Evolutionary conservation across 2,329 filamentous ascomycete genomes (phyloP), one percentile per base, ranked within the genome.

Genomic region (Fusarium fujikuroi): DNA sequence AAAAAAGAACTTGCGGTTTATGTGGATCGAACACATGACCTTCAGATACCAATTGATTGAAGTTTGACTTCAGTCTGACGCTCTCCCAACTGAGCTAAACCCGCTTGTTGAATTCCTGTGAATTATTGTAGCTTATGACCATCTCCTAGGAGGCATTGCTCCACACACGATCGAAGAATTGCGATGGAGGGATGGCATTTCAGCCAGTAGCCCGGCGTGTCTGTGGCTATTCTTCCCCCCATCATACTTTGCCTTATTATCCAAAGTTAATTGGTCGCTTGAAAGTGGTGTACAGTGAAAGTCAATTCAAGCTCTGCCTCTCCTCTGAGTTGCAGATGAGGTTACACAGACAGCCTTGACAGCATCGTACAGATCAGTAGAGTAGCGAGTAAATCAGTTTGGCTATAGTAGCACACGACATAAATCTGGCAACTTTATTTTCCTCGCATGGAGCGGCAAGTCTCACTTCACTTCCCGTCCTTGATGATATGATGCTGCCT

Each of bases 41-140:
- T 78, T 78, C 76, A 78, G 76, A 78, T 78, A 74, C 75, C 71
- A 19, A 74, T 69, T 53, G 72, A 71, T 63, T 60, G 69, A 74
- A 74, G 72, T 74, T 72, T 72, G 37, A 56, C 72, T 74, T 74
- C 72, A 74, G 72, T 74, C 72, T 74, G 72, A 74, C 72, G 72
- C 72, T 74, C 76, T 77, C 76, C 76, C 76, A 78, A 78, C 76
- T 78, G 76, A 78, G 76, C 76, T 78, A 78, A 78, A 78, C 76
- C 76, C 76, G 76, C 72, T 75, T 73, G 74, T 64, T 77, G 57
- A 49, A 42, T 32, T 2, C 2, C 1, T 1, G 0, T 2, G 0
- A 1, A 7, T 32, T 44, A 57, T 54, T 28, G 6, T 7, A 19
- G 0, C 0, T 4, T 0, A 47, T 74, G 60, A 40, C 0, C n/a